Base-by-base conservation (phyloP, 169 alveolate species). In the Eimeria necatrix region DNA sequence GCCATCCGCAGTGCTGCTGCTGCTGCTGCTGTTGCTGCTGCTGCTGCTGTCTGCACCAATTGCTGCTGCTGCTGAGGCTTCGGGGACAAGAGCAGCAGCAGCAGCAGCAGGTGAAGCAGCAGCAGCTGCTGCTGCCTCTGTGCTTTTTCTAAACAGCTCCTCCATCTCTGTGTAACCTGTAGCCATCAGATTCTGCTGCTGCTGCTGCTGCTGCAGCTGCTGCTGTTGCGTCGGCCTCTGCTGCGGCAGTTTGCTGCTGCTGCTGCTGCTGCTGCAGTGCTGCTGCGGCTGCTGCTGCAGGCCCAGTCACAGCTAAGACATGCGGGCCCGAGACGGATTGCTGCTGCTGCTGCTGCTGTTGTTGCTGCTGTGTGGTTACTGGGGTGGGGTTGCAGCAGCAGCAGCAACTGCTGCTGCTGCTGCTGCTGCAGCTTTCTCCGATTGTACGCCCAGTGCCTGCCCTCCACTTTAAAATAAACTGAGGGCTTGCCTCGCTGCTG, bases 301-400 rank as follows among this genome's bases (percentile, higher is more conserved):
- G 8, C 20, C 64, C 64, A 56, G 20, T 9, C 20, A 14, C 14
- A 14, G 20, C 14, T 56, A 9, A 14, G 8, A 56, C 14, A 56
- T 8, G 14, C 8, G 64, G 14, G 14, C 20, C 64, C 64, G 8
- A 9, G 8, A 14, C 8, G 8, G 64, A 9, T 14, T 56, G 64
- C 64, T 56, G 64, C 64, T 56, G 64, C 64, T 56, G 64, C 64
- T n/a, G n/a, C 64, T 56, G 64, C 64, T 56, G 64, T 14, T 56
- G 64, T 56, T 56, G 64, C 64, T 56, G 64, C 64, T 56, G 64
- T 56, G 8, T 56, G 64, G n/a, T n/a, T n/a, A n/a, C n/a, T 14
- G 14, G 64, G 20, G 8, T 8, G 20, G 8, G 64, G 8, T 56
- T 56, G 64, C 8, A 56, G 64, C 64, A 9, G 64, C 64, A 9